phyloP scores from a whole-genome alignment of 169 alveolate species.

The Plasmodium sp. region DNA sequence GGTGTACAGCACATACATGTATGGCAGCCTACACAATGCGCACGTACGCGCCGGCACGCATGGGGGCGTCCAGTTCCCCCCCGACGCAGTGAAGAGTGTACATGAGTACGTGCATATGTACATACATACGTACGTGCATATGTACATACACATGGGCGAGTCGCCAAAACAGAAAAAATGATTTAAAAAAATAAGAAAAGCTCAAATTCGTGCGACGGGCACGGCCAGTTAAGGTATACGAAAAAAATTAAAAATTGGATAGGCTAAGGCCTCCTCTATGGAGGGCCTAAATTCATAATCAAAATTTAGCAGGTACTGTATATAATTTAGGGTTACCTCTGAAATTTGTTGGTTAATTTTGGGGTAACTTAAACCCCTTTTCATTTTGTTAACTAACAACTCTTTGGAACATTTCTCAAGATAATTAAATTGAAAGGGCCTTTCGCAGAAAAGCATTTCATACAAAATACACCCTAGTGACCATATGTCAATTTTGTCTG shows the following conservation, averaged over 20 bases:
- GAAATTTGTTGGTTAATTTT: constrained; percentile 74
- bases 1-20: not conserved
- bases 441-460: constrained; percentile 89
- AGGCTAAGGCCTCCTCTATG: constrained; percentile 76
- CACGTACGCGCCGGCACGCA: not conserved
- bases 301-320: constrained; percentile 76
- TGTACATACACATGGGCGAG: not conserved
- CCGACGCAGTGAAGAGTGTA: not conserved
- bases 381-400: constrained; percentile 75
- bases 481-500: constrained; percentile 92
- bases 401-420: constrained; percentile 76
- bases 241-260: constrained; percentile 73
- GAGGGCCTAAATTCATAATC: constrained; percentile 76
- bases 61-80: not conserved
- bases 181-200: not conserved
- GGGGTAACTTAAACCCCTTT: constrained; percentile 67
- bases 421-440: constrained; percentile 78
- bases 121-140: not conserved
- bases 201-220: not conserved
- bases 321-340: constrained; percentile 70
- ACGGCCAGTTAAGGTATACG: constrained; percentile 18
- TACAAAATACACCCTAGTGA: constrained; percentile 93
- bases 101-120: not conserved
- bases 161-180: not conserved
- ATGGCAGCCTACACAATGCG: not conserved